These are phyloP conservation scores for Mortierella hygrophila DNA, from an alignment of 192 early-diverging fungal genomes.

Conservation along the genomic window DNA sequence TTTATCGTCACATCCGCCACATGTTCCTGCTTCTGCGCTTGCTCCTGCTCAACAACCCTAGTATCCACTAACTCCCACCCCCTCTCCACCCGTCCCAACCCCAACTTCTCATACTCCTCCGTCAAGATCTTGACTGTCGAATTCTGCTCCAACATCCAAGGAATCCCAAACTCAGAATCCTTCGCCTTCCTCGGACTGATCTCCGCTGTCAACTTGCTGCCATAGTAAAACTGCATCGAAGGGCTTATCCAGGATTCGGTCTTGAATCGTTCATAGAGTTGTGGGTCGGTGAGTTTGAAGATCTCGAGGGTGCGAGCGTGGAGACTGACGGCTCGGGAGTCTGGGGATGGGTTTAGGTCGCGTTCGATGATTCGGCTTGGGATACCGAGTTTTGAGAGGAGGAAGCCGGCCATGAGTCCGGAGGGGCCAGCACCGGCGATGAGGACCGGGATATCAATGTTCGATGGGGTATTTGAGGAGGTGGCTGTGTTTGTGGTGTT, in stretches of 20 bases:
- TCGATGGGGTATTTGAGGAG: no score
- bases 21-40: not conserved
- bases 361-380: conserved; percentile 26
- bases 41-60: conserved; percentile 2
- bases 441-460: conserved; percentile 6
- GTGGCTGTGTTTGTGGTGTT: no score
- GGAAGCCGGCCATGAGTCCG: conserved; percentile 8
- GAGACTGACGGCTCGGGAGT: not conserved
- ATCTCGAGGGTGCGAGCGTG: conserved; percentile 18
- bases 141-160: not conserved
- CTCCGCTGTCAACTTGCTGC: not conserved
- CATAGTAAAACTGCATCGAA: not conserved
- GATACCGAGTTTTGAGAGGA: conserved; percentile 21
- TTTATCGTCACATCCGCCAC: no score
- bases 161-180: not conserved
- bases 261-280: not conserved
- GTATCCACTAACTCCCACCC: conserved; percentile 49
- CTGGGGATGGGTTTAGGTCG: not conserved
- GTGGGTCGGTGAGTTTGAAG: not conserved
- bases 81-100: conserved; percentile 15
- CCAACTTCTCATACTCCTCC: conserved; percentile 12
- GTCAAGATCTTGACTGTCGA: no score
- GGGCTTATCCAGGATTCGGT: not conserved
- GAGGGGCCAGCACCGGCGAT: conserved; percentile 28
- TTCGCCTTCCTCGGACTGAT: not conserved